Conservation (phyloP, 2,329 filamentous ascomycete genomes). For the Cercospora nicotianae region DNA sequence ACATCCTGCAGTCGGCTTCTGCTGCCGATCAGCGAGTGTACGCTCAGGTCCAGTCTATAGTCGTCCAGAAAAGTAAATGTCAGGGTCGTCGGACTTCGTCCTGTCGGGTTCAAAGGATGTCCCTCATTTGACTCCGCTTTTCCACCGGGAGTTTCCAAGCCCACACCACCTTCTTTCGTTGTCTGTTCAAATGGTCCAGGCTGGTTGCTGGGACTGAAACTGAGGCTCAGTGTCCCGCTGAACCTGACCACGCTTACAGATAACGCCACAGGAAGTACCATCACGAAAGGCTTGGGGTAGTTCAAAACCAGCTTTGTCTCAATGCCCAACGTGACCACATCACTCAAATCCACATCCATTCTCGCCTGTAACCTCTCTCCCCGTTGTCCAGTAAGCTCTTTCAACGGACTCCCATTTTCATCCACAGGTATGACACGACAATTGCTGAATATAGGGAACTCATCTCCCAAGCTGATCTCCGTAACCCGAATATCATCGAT, state of each 20-base stretch:
- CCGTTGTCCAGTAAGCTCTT: slow-evolving; percentile 44
- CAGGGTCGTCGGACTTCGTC: slow-evolving; percentile 66
- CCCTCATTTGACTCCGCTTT: slow-evolving; percentile 35
- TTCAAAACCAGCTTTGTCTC: slow-evolving; percentile 94
- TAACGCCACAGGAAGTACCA: slow-evolving; percentile 86
- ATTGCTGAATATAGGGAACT: slow-evolving; percentile 98
- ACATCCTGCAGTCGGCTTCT: slow-evolving; percentile 81
- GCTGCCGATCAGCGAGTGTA: slow-evolving; percentile 75
- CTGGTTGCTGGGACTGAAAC: slow-evolving; percentile 71
- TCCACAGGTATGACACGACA: slow-evolving; percentile 91
- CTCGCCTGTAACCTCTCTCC: slow-evolving; percentile 82
- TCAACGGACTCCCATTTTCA: slow-evolving; percentile 66
- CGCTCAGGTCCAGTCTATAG: slow-evolving; percentile 79
- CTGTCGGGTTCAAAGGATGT: slow-evolving; percentile 45
- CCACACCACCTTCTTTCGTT: slow-evolving; percentile 8
- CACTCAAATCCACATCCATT: slow-evolving; percentile 95
- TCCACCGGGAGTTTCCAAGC: slow-evolving; percentile 21
- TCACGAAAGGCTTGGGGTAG: slow-evolving; percentile 85
- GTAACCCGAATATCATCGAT: slow-evolving; percentile 91
- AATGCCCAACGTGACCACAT: slow-evolving; percentile 90
- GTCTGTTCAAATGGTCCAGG: slow-evolving; percentile 38
- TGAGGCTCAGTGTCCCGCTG: slow-evolving; percentile 89
- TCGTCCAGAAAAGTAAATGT: slow-evolving; percentile 92
- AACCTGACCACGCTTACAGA: slow-evolving; percentile 91
- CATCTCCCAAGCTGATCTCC: slow-evolving; percentile 89